Base-by-base conservation (phyloP, 352 stramenopile genomes). In the Pythium pyrilobum region DNA sequence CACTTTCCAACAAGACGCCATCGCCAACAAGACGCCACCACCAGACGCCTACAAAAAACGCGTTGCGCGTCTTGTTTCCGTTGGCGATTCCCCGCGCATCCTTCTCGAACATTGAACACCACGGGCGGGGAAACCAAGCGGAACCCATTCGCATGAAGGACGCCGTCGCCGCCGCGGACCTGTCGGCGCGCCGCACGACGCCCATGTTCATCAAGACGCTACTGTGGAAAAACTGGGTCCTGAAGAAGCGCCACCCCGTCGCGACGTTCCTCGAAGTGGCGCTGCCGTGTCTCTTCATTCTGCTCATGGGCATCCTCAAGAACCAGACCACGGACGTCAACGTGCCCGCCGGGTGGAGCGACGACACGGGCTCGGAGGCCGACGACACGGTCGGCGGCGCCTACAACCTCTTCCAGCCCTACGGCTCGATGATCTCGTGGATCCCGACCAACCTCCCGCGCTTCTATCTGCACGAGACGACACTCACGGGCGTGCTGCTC, bases 161-260 rank as follows among this genome's bases (percentile, higher is more conserved):
- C 28, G 8, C 16, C 42, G 18, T 47, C 18, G 41, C 31, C 31
- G 31, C 34, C 28, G 18, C 56, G 24, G 43, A 52, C 18, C 52
- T 69, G 2, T 55, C 62, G 33, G 15, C 45, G 41, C 55, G 45
- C 42, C 62, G 62, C 39, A 62, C 62, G 46, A 69, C 62, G 31
- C 21, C 31, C 24, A 51, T 41, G 49, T 57, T 59, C 51, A 64
- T 73, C 33, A 56, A 60, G n/a, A 69, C 73, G 33, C 46, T 88
- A 52, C 58, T 87, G 28, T 80, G 76, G 70, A 89, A 89, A 59
- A 87, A 89, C 49, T 80, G 66, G 62, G 61, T 71, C 36, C 68
- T 87, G 13, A 89, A 89, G 66, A 58, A 64, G 10, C 74, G 76
- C 33, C 76, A 87, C 24, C 62, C 62, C 2, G 48, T 87, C 11